These are phyloP conservation scores for Knoxia roxburghii DNA, from an alignment of 257 asterid species.

Conservation along the genomic window DNA sequence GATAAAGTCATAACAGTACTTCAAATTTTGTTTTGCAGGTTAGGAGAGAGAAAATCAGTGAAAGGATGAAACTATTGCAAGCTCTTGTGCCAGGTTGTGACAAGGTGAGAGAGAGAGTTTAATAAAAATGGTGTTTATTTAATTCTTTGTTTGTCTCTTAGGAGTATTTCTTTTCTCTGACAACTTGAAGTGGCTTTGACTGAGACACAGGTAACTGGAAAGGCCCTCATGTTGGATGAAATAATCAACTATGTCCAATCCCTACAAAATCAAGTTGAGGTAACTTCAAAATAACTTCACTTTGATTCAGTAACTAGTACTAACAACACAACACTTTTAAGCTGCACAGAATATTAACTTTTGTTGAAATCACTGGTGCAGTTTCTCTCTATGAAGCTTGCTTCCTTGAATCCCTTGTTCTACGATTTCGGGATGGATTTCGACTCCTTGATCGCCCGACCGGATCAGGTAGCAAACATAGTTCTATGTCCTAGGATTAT, in stretches of 20 bases:
- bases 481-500: not conserved
- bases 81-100: conserved; percentile 86
- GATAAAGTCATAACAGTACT: too few relatives aligned
- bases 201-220: conserved; percentile 71
- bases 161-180: conserved; percentile 11
- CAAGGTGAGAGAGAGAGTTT: conserved; percentile 55
- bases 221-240: conserved; percentile 97
- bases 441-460: conserved; percentile 49
- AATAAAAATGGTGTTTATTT: conserved; percentile 14
- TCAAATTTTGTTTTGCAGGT: conserved; percentile 46
- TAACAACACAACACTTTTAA: too few relatives aligned
- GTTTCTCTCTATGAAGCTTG: conserved; percentile 92
- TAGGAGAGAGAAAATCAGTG: conserved; percentile 83
- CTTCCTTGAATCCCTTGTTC: conserved; percentile 58
- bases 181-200: conserved; percentile 33
- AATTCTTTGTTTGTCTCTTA: conserved; percentile 3
- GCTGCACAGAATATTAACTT: too few relatives aligned
- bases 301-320: not conserved
- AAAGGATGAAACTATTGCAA: conserved; percentile 76
- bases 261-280: conserved; percentile 91
- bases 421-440: conserved; percentile 72
- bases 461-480: conserved; percentile 48
- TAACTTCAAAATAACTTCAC: conserved; percentile 8
- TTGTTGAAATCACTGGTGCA: conserved; percentile 20
- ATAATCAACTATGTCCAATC: conserved; percentile 87